These are phyloP conservation scores for Fagus crenata DNA, from an alignment of 306 rosid species.

Conservation along the genomic window DNA sequence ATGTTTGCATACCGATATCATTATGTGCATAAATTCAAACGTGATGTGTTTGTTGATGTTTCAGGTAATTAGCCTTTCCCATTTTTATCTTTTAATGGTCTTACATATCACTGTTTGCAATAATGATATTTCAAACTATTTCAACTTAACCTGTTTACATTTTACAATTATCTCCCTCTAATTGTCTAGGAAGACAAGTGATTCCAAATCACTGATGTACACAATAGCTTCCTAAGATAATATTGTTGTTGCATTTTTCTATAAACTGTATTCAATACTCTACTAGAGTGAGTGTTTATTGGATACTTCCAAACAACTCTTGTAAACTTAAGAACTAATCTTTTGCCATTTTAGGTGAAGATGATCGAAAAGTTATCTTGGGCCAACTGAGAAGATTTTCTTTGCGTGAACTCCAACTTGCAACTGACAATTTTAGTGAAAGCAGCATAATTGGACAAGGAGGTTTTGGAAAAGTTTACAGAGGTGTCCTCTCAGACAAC, in stretches of 20 bases:
- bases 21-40: slow-evolving; percentile 36
- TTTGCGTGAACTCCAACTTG: slow-evolving; percentile 79
- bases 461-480: slow-evolving; percentile 95
- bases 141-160: slow-evolving; percentile 2
- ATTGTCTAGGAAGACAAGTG: not conserved
- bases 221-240: not conserved
- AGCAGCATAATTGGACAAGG: slow-evolving; percentile 91
- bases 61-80: slow-evolving; percentile 49
- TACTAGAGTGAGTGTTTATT: not conserved
- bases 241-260: slow-evolving; percentile 2
- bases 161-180: not conserved
- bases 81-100: not conserved
- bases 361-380: slow-evolving; percentile 59
- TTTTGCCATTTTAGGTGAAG: slow-evolving; percentile 58
- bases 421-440: slow-evolving; percentile 76
- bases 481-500: slow-evolving; percentile 69
- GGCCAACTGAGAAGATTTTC: slow-evolving; percentile 84
- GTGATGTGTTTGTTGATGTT: slow-evolving; percentile 77
- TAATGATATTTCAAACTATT: not conserved
- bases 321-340: slow-evolving; percentile 24
- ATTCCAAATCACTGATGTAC: not conserved
- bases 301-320: not conserved
- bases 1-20: slow-evolving; percentile 49
- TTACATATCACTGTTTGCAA: not conserved
- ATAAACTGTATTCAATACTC: not conserved